Evolutionary conservation across 2,329 filamentous ascomycete species (phyloP).

Genomic region (Aspergillus glaucus): DNA sequence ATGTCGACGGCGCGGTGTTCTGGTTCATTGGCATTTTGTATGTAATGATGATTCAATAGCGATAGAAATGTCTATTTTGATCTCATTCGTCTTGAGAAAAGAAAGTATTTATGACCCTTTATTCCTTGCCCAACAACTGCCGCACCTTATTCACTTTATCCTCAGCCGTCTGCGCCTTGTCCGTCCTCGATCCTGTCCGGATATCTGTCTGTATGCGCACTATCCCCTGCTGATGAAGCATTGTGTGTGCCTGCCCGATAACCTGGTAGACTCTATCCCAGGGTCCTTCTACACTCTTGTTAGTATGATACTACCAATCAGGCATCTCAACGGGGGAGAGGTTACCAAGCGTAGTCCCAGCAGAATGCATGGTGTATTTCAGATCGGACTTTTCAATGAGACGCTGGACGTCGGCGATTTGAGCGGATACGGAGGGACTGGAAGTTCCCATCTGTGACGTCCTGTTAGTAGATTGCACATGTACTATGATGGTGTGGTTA

Average conservation of each 20-base stretch:
- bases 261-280: constrained; percentile 84
- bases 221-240: constrained; percentile 71
- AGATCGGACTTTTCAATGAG: constrained; percentile 75
- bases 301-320: constrained; percentile 3
- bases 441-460: constrained; percentile 66
- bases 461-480: background rate
- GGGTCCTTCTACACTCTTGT: constrained; percentile 60
- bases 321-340: constrained; percentile 24
- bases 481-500: background rate
- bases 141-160: constrained; percentile 68
- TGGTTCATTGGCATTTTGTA: background rate
- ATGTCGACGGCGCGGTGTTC: background rate
- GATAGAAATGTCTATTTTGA: background rate
- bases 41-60: background rate
- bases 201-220: constrained; percentile 84
- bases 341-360: constrained; percentile 82
- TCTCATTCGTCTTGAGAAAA: background rate
- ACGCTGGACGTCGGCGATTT: constrained; percentile 83
- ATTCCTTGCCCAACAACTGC: constrained; percentile 36
- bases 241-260: constrained; percentile 76
- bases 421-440: constrained; percentile 66
- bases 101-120: background rate
- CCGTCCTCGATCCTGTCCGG: constrained; percentile 76
- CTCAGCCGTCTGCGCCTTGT: constrained; percentile 74
- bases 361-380: constrained; percentile 83